phyloP scores from a whole-genome alignment of 2,329 filamentous ascomycete genomes.

The Trichoderma koningiopsis region DNA sequence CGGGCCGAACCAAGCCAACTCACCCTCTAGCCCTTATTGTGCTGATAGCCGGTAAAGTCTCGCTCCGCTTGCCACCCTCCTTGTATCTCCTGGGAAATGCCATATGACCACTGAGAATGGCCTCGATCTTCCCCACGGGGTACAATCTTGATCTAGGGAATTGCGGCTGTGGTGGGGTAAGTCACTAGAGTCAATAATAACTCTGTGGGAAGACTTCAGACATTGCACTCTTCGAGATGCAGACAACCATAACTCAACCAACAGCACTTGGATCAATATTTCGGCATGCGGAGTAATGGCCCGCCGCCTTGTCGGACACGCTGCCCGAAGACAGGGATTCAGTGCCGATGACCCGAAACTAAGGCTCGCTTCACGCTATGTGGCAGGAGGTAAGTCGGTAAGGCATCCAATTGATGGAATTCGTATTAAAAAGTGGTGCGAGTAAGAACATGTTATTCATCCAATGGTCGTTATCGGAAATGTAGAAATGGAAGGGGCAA shows the following conservation, averaged over 20 bases:
- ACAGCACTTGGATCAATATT: neutral
- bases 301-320: neutral
- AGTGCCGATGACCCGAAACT: neutral
- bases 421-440: neutral
- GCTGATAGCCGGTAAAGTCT: neutral
- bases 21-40: neutral
- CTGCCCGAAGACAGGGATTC: neutral
- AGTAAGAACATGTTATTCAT: neutral
- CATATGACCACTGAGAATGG: neutral
- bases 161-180: neutral
- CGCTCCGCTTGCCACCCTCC: constrained; percentile 13
- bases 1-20: constrained; percentile 8
- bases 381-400: neutral
- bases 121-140: constrained; percentile 18
- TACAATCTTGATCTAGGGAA: neutral
- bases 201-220: neutral
- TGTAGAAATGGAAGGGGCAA: neutral
- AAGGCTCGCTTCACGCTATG: neutral
- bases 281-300: neutral
- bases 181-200: neutral
- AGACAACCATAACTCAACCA: neutral
- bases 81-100: neutral
- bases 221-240: neutral
- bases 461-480: neutral
- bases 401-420: neutral